phyloP scores from a whole-genome alignment of 371 early-diverging fungal species.

The Paramicrosporidium saccamoebae region DNA sequence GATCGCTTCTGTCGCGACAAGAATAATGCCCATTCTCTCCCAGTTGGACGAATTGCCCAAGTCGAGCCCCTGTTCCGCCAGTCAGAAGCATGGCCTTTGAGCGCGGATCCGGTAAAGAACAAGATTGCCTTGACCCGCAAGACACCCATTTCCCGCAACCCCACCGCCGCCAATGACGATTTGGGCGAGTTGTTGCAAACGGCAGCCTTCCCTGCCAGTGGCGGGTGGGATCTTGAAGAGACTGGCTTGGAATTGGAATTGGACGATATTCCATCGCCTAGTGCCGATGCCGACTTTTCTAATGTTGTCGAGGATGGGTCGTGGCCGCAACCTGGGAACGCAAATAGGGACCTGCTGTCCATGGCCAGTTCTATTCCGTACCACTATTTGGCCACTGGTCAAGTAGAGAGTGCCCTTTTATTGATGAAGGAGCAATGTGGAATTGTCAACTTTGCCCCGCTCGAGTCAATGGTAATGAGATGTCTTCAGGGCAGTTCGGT shows the following conservation, averaged over 20 bases:
- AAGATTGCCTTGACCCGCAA: slow-evolving; percentile 14
- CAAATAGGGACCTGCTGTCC: slow-evolving; percentile 41
- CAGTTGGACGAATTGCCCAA: slow-evolving; percentile 10
- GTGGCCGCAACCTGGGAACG: slow-evolving; percentile 34
- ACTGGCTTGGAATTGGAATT: slow-evolving; percentile 17
- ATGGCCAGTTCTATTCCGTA: no score
- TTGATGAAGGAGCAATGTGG: slow-evolving; percentile 56
- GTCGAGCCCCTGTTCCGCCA: slow-evolving; percentile 25
- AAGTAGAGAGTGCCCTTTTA: slow-evolving; percentile 70
- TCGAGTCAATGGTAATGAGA: slow-evolving; percentile 45
- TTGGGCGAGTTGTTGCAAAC: slow-evolving; percentile 11
- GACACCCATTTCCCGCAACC: slow-evolving; percentile 6
- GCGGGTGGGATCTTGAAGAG: slow-evolving; percentile 21
- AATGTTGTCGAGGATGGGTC: slow-evolving; percentile 29
- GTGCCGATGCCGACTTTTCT: slow-evolving; percentile 14
- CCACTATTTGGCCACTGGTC: slow-evolving; percentile 74
- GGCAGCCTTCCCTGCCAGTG: slow-evolving; percentile 8
- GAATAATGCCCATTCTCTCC: slow-evolving; percentile 11
- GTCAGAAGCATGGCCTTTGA: slow-evolving; percentile 53
- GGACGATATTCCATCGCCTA: slow-evolving; percentile 15
- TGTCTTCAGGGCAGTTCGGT: slow-evolving; percentile 35
- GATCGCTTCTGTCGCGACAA: slow-evolving; percentile 20
- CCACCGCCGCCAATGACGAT: slow-evolving; percentile 4
- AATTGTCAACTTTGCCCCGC: slow-evolving; percentile 49
- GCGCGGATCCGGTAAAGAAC: slow-evolving; percentile 23